A percentile compares a stretch with the other conserved stretches of the same genome.
Evolutionary conservation across 2,329 filamentous ascomycete genomes (phyloP).

Genomic region (Aspergillus sp.): DNA sequence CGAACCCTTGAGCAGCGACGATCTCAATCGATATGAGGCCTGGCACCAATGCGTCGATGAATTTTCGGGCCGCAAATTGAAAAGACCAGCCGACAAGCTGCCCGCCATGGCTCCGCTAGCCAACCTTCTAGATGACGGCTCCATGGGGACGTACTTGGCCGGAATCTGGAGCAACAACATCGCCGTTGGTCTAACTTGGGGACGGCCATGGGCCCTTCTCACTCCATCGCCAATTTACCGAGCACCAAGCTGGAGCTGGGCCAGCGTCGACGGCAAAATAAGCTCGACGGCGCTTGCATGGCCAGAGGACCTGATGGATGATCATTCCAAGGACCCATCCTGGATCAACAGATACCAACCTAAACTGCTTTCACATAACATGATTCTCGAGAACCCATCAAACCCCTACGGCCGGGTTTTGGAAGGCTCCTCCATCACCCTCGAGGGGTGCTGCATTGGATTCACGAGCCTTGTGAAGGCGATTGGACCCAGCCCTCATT

Average conservation of each 20-base stretch:
- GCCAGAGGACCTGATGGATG: not conserved
- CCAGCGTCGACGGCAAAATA: not conserved
- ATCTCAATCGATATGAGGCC: not conserved
- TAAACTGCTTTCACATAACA: not conserved
- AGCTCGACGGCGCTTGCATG: not conserved
- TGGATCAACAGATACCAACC: not conserved
- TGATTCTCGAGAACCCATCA: not conserved
- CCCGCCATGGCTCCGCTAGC: not conserved
- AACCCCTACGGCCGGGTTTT: not conserved
- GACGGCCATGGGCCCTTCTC: not conserved
- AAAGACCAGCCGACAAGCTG: not conserved
- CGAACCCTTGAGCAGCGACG: not conserved
- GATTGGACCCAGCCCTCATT: not conserved
- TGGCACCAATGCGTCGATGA: not conserved
- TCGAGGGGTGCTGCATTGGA: not conserved
- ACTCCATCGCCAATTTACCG: not conserved
- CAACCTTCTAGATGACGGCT: not conserved
- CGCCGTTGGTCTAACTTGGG: not conserved
- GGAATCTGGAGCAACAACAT: not conserved
- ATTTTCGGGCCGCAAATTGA: not conserved
- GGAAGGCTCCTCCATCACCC: not conserved
- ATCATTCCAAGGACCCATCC: not conserved
- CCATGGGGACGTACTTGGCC: not conserved
- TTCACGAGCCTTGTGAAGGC: not conserved
- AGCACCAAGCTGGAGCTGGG: not conserved